Evolutionary conservation across 331 rosid genomes (phyloP).

Genomic region (Saraca asoca): DNA sequence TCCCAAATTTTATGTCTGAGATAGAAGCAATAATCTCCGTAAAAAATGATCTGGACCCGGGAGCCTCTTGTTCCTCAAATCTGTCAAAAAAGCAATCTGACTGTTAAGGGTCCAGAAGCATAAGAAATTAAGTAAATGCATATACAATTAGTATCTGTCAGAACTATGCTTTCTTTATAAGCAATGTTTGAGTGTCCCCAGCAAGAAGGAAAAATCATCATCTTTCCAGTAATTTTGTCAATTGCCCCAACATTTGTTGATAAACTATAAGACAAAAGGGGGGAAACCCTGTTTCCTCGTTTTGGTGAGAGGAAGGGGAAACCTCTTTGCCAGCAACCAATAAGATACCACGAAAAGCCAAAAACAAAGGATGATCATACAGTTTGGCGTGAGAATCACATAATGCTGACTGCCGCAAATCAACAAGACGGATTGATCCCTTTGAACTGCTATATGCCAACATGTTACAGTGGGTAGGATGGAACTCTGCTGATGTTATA

Average conservation of each 20-base stretch:
- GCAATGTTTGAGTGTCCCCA: constrained; percentile 21
- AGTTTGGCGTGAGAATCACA: constrained; percentile 93
- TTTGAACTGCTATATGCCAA: constrained; percentile 98
- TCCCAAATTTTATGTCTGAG: constrained; percentile 91
- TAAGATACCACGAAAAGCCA: constrained; percentile 24
- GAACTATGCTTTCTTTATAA: constrained; percentile 19
- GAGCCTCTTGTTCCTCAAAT: constrained; percentile 96
- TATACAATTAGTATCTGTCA: neutral
- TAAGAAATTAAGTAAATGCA: constrained; percentile 21
- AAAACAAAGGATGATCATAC: constrained; percentile 51
- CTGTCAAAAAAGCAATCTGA: constrained; percentile 41
- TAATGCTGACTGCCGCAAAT: constrained; percentile 96
- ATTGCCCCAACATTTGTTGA: neutral
- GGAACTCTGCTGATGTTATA: constrained; percentile 98
- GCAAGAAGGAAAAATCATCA: constrained; percentile 13
- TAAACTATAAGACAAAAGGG: constrained; percentile 5
- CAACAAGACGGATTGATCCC: constrained; percentile 95
- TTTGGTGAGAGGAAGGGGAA: constrained; percentile 10
- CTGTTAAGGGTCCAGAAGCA: constrained; percentile 27
- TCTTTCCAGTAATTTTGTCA: constrained; percentile 1
- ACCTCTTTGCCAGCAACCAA: constrained; percentile 17
- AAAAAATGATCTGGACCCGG: constrained; percentile 93
- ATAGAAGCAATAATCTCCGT: constrained; percentile 98
- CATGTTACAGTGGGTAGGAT: constrained; percentile 91
- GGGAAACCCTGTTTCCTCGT: neutral